These are phyloP conservation scores for Mucor velutinosus DNA, from an alignment of 371 early-diverging fungal genomes.

Conservation along the genomic window DNA sequence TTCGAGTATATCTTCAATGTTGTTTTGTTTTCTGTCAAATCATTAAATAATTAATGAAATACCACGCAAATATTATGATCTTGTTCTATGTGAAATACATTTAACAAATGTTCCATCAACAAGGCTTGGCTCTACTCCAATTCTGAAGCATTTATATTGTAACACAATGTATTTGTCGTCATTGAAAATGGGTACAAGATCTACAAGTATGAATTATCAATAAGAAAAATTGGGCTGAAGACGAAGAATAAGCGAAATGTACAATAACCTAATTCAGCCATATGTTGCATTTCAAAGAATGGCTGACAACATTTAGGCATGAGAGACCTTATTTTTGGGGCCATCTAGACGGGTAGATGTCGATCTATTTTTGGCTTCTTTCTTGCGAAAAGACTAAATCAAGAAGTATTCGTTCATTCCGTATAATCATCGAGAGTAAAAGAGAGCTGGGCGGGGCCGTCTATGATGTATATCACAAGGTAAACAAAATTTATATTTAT, in stretches of 20 bases:
- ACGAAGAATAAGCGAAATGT: not conserved
- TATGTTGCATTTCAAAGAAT: not conserved
- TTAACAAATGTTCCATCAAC: not conserved
- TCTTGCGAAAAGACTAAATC: not conserved
- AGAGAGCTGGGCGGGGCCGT: not conserved
- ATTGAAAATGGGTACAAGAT: not conserved
- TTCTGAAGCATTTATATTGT: not conserved
- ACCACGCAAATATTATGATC: not conserved
- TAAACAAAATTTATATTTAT: slow-evolving; percentile 1
- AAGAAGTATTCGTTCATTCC: not conserved
- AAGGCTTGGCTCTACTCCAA: not conserved
- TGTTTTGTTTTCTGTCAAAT: not conserved
- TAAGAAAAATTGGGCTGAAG: not conserved
- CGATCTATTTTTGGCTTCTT: slow-evolving; percentile 2
- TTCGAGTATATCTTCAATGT: too few species aligned
- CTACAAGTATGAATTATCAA: not conserved
- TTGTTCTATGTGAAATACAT: not conserved
- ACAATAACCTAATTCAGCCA: not conserved
- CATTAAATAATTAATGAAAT: not conserved
- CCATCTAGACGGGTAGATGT: not conserved
- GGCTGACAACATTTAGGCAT: not conserved
- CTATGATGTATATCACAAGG: not conserved
- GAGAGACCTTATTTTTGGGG: not conserved
- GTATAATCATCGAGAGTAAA: not conserved
- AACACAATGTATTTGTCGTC: not conserved